phyloP scores from a whole-genome alignment of 2,329 filamentous ascomycete genomes.

The Penicillium sp. region DNA sequence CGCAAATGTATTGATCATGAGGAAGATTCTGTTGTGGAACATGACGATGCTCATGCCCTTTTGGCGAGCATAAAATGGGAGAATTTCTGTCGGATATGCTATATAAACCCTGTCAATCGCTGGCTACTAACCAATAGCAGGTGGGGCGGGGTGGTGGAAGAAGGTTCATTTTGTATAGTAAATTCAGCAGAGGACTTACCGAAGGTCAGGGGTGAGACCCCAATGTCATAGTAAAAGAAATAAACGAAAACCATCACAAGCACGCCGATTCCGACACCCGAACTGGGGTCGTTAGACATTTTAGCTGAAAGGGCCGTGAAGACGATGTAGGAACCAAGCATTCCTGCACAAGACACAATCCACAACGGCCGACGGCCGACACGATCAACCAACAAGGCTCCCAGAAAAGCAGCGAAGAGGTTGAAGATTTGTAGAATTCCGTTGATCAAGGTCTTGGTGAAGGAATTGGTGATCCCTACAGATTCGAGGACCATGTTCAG shows the following conservation, averaged over 20 bases:
- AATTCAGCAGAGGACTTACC: too few relatives aligned
- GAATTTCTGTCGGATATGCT: constrained; percentile 37
- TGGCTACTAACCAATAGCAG: too few relatives aligned
- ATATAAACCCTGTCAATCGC: too few relatives aligned
- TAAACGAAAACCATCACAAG: constrained; percentile 32
- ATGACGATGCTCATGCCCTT: constrained; percentile 37
- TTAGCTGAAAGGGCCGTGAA: constrained; percentile 8
- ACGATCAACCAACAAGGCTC: constrained; percentile 42
- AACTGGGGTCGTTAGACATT: neutral
- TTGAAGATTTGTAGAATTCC: constrained; percentile 49
- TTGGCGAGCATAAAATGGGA: constrained; percentile 44
- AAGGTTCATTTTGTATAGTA: too few relatives aligned
- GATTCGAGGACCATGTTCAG: constrained; percentile 66
- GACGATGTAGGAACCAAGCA: neutral
- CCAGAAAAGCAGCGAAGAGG: constrained; percentile 55
- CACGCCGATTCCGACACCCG: neutral
- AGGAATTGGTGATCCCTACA: constrained; percentile 56
- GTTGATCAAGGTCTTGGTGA: too few relatives aligned
- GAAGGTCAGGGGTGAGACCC: too few relatives aligned
- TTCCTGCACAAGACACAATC: neutral
- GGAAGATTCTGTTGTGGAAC: neutral
- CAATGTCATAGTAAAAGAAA: constrained; percentile 37
- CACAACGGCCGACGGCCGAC: neutral
- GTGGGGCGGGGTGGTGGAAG: constrained; percentile 24
- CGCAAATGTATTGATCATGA: constrained; percentile 20